A percentile compares a stretch with the other conserved stretches of the same genome.
Evolutionary conservation across 1,284 basidiomycete genomes (phyloP).

Genomic region (Pholiota adiposa): DNA sequence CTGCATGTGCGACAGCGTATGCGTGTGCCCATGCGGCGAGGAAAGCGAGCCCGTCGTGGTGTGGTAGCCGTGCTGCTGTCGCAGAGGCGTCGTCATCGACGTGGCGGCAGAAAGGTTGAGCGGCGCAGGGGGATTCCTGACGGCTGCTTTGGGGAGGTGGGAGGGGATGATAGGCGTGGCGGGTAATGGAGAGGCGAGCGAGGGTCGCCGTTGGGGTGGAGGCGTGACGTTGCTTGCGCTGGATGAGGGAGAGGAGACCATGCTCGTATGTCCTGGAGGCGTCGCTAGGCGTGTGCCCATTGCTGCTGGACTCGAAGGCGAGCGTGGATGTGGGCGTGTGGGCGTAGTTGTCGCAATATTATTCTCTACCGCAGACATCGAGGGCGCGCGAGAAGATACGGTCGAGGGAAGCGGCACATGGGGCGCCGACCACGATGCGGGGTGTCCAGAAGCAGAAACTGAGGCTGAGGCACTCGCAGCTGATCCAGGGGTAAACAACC

Average conservation of each 20-base stretch:
- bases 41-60: slow-evolving; percentile 5
- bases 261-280: not conserved
- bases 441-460: not conserved
- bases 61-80: not conserved
- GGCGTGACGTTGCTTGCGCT: not conserved
- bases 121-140: slow-evolving; percentile 8
- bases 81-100: not conserved
- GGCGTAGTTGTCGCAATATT: not conserved
- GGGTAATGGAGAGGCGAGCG: slow-evolving; percentile 21
- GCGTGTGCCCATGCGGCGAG: not conserved
- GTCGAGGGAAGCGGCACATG: not conserved
- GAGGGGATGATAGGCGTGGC: slow-evolving; percentile 21
- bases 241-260: not conserved
- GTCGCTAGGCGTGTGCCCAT: not conserved
- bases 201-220: slow-evolving; percentile 11
- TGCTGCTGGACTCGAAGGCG: not conserved
- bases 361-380: not conserved
- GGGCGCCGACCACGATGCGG: not conserved
- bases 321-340: not conserved
- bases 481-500: slow-evolving; percentile 1
- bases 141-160: slow-evolving; percentile 1
- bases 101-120: slow-evolving; percentile 1
- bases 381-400: not conserved
- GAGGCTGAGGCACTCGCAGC: not conserved
- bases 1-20: not conserved